Percentiles rank a stretch among this genome's conserved stretches.
Evolutionary conservation across 805 yeast species (phyloP).

Genomic region (Metschnikowia baotianmanensis): DNA sequence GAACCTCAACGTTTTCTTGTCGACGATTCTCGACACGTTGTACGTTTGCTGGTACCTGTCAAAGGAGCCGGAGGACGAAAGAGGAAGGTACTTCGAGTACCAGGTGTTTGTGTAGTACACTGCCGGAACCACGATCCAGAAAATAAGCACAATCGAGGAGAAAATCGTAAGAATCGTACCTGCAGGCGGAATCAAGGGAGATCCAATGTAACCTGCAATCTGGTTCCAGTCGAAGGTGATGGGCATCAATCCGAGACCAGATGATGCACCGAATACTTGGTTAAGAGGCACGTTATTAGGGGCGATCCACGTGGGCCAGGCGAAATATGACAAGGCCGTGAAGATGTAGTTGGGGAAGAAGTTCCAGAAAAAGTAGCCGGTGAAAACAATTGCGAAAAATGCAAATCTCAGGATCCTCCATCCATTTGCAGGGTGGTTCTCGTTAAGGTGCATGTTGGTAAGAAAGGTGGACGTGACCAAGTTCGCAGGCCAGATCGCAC

Average conservation of each 20-base stretch:
- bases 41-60: constrained; percentile 52
- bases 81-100: constrained; percentile 60
- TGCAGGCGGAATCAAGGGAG: constrained; percentile 66
- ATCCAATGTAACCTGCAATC: constrained; percentile 53
- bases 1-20: constrained; percentile 38
- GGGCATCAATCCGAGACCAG: constrained; percentile 67
- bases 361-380: constrained; percentile 9
- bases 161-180: constrained; percentile 47
- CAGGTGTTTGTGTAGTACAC: constrained; percentile 54
- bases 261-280: constrained; percentile 58
- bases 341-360: constrained; percentile 41
- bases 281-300: constrained; percentile 59
- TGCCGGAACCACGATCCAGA: constrained; percentile 54
- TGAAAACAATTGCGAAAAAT: constrained; percentile 4
- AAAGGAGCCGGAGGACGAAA: constrained; percentile 47
- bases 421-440: constrained; percentile 54
- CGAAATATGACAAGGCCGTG: constrained; percentile 56
- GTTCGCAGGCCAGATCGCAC: constrained; percentile 71
- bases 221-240: constrained; percentile 70
- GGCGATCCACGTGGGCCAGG: constrained; percentile 67
- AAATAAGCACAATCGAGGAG: constrained; percentile 29
- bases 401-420: constrained; percentile 46
- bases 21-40: constrained; percentile 49
- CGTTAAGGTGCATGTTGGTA: constrained; percentile 50
- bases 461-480: constrained; percentile 57